A percentile compares a stretch with the other conserved stretches of the same genome.
These are phyloP conservation scores for Tothia fuscella DNA, from an alignment of 2,329 filamentous ascomycete species.

Conservation along the genomic window DNA sequence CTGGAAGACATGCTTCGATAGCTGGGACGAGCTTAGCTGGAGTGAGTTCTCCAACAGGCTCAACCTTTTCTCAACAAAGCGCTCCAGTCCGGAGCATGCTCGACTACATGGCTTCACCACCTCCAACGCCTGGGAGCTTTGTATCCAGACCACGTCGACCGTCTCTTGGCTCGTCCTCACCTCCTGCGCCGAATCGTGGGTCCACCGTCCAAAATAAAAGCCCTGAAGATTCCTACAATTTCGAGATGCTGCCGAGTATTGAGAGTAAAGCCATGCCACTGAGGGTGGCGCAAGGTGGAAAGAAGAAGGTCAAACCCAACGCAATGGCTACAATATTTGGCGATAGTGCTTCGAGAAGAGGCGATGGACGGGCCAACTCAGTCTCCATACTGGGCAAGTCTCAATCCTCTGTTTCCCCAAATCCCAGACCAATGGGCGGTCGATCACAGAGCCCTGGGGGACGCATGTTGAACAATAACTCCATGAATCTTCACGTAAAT, in stretches of 20 bases:
- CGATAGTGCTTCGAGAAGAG: conserved; percentile 11
- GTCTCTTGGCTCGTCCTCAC: conserved; percentile 15
- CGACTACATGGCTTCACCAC: conserved; percentile 17
- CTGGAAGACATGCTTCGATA: conserved; percentile 22
- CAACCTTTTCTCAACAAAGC: conserved; percentile 9
- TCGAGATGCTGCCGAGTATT: conserved; percentile 34
- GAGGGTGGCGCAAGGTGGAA: conserved; percentile 32
- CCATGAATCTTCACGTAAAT: conserved; percentile 29
- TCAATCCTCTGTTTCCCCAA: conserved; percentile 30
- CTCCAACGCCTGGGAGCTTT: background rate
- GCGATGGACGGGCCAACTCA: background rate
- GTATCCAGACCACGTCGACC: background rate
- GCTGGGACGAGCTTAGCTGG: conserved; percentile 24
- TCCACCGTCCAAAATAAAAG: conserved; percentile 12
- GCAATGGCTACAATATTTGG: conserved; percentile 35
- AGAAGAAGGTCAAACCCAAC: conserved; percentile 23
- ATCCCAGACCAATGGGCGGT: conserved; percentile 17
- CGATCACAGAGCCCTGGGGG: conserved; percentile 24
- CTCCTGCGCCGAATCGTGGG: conserved; percentile 23
- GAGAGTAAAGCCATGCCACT: conserved; percentile 30
- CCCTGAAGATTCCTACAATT: conserved; percentile 31
- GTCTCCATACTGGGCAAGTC: conserved; percentile 15
- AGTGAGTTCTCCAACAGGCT: conserved; percentile 19
- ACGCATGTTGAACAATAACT: conserved; percentile 36
- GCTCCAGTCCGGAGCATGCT: conserved; percentile 24